These are phyloP conservation scores for Anaeromyces robustus DNA, from an alignment of 192 early-diverging fungal genomes.

Conservation along the genomic window DNA sequence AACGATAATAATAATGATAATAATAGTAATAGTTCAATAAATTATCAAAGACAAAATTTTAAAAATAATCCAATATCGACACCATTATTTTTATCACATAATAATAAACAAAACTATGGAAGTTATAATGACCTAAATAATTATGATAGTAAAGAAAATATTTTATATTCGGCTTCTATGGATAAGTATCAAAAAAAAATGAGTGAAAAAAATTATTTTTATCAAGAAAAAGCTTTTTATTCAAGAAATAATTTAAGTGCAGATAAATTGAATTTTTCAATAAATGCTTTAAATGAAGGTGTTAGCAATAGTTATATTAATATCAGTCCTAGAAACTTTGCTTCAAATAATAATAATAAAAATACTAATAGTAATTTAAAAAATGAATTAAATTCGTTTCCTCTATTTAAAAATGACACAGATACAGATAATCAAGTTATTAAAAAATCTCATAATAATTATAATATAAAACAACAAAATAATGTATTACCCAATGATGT, in stretches of 20 bases:
- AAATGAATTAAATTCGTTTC: too few species aligned
- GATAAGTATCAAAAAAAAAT: not conserved
- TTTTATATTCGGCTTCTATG: not conserved
- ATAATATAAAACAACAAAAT: too few species aligned
- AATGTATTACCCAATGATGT: not conserved
- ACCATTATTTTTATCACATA: not conserved
- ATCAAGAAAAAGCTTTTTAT: not conserved
- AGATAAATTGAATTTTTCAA: not conserved
- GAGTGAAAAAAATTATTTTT: not conserved
- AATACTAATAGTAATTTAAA: too few species aligned
- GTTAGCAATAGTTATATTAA: not conserved
- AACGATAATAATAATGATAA: not conserved
- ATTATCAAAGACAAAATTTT: too few species aligned
- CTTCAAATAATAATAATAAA: not conserved
- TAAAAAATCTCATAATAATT: too few species aligned
- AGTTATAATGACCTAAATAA: not conserved
- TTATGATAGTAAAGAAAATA: not conserved
- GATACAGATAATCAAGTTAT: too few species aligned
- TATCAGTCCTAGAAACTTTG: too few species aligned
- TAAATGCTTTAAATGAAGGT: not conserved
- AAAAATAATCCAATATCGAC: too few species aligned
- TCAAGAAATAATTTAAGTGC: not conserved
- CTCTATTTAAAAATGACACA: too few species aligned
- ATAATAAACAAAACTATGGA: not conserved
- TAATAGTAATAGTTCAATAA: not conserved